These are phyloP conservation scores for Rhizopogon salebrosus DNA, from an alignment of 768 basidiomycete species.

Conservation along the genomic window DNA sequence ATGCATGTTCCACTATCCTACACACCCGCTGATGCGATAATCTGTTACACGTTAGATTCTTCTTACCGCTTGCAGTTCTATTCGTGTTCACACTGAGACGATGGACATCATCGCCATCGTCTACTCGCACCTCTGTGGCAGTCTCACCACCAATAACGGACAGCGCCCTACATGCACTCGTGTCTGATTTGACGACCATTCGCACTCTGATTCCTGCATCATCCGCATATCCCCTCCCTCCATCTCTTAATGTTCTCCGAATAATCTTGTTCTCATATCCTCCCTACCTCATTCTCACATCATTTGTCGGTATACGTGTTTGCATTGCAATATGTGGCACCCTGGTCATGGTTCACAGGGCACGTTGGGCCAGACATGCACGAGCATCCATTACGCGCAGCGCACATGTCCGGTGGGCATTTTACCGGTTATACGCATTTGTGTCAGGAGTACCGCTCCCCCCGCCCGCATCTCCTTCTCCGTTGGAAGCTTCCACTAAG, in stretches of 20 bases:
- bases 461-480: slow-evolving; percentile 24
- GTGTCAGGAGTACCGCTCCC: slow-evolving; percentile 55
- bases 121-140: slow-evolving; percentile 7
- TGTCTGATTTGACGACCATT: slow-evolving; percentile 65
- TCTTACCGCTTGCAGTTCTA: slow-evolving; percentile 50
- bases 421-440: slow-evolving; percentile 46
- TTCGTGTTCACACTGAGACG: slow-evolving; percentile 31
- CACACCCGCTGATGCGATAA: slow-evolving; percentile 3
- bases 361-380: slow-evolving; percentile 59
- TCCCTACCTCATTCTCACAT: slow-evolving; percentile 64
- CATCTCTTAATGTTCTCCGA: slow-evolving; percentile 43
- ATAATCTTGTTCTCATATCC: slow-evolving; percentile 50
- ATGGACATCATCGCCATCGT: slow-evolving; percentile 19
- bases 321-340: slow-evolving; percentile 57
- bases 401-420: slow-evolving; percentile 61
- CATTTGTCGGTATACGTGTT: slow-evolving; percentile 56
- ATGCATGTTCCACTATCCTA: slow-evolving; percentile 9
- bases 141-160: slow-evolving; percentile 45
- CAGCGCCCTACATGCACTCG: slow-evolving; percentile 41
- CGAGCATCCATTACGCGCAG: slow-evolving; percentile 55
- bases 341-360: slow-evolving; percentile 53
- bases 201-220: slow-evolving; percentile 49
- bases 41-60: slow-evolving; percentile 37
- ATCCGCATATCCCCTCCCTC: slow-evolving; percentile 23
- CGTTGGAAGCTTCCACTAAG: slow-evolving; percentile 18